phyloP scores from a whole-genome alignment of 169 alveolate species.

The Condylostoma magnum region DNA sequence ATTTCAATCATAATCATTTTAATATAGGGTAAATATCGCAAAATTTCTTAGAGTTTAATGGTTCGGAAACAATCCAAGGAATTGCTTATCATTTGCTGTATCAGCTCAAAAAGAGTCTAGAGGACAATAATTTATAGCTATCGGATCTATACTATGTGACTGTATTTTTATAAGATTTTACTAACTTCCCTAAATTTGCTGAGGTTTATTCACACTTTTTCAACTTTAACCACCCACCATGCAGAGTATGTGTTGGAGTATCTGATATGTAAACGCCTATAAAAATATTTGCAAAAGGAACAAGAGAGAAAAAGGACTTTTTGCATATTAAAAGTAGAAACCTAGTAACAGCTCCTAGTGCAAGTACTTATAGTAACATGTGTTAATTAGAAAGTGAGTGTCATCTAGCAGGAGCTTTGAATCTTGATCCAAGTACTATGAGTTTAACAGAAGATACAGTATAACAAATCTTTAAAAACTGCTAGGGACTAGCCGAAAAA shows the following conservation, averaged over 20 bases:
- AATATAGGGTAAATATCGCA: no score
- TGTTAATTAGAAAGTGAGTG: background rate
- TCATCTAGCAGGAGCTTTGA: conserved; percentile 49
- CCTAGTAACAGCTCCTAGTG: conserved; percentile 65
- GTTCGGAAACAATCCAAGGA: background rate
- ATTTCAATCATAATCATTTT: no score
- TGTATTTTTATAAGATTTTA: conserved; percentile 36
- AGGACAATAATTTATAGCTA: background rate
- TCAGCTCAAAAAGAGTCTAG: background rate
- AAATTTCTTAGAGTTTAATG: no score
- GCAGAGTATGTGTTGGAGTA: conserved; percentile 44
- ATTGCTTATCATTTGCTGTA: background rate
- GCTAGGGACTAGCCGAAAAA: conserved; percentile 15
- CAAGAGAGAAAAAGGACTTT: conserved; percentile 15
- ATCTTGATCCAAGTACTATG: conserved; percentile 44
- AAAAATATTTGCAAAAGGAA: background rate
- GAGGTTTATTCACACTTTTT: conserved; percentile 40
- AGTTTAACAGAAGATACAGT: conserved; percentile 3
- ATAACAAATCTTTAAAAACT: conserved; percentile 24
- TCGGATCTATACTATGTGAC: conserved; percentile 15
- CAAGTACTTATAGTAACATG: conserved; percentile 62
- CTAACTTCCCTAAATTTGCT: conserved; percentile 21
- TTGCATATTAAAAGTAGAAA: conserved; percentile 55
- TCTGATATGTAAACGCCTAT: background rate
- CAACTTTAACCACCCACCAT: conserved; percentile 45